Evolutionary conservation across 1,284 basidiomycete genomes (phyloP).

Genomic region (Leccinum olivaceoglutinosum): DNA sequence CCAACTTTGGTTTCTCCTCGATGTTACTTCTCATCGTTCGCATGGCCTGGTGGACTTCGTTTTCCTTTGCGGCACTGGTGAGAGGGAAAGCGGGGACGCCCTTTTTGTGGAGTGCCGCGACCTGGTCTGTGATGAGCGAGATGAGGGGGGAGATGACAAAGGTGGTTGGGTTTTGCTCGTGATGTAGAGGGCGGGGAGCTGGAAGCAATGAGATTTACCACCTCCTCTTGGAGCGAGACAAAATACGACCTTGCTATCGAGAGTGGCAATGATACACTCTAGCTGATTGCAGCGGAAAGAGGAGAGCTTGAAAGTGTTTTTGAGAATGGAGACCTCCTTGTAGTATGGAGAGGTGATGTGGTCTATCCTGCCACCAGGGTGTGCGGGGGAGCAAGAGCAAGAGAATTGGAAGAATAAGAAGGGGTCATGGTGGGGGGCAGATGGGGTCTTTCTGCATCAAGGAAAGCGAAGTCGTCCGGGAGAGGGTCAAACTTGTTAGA

Average conservation of each 20-base stretch:
- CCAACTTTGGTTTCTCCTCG: constrained; percentile 51
- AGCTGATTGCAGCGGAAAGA: constrained; percentile 83
- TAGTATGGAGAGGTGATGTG: constrained; percentile 36
- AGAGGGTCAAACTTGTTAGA: constrained; percentile 27
- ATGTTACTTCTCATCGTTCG: constrained; percentile 35
- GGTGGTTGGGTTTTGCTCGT: constrained; percentile 62
- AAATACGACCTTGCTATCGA: constrained; percentile 84
- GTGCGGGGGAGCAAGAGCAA: constrained; percentile 1
- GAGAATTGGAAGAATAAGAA: constrained; percentile 4
- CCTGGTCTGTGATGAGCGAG: constrained; percentile 91
- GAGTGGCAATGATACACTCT: constrained; percentile 79
- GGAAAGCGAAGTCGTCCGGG: constrained; percentile 16
- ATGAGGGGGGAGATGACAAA: constrained; percentile 89
- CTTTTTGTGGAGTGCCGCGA: constrained; percentile 61
- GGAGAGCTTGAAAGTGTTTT: constrained; percentile 61
- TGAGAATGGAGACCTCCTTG: constrained; percentile 56
- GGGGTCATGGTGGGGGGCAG: background rate
- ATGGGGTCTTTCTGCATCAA: constrained; percentile 8
- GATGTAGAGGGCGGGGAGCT: constrained; percentile 50
- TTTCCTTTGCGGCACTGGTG: constrained; percentile 57
- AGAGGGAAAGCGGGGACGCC: constrained; percentile 55
- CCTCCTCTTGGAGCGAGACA: constrained; percentile 97
- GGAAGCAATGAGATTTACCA: constrained; percentile 86
- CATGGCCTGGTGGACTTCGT: constrained; percentile 37
- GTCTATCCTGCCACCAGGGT: background rate